These are phyloP conservation scores for Pythium grandisporangium DNA, from an alignment of 352 stramenopile genomes.

Conservation along the genomic window DNA sequence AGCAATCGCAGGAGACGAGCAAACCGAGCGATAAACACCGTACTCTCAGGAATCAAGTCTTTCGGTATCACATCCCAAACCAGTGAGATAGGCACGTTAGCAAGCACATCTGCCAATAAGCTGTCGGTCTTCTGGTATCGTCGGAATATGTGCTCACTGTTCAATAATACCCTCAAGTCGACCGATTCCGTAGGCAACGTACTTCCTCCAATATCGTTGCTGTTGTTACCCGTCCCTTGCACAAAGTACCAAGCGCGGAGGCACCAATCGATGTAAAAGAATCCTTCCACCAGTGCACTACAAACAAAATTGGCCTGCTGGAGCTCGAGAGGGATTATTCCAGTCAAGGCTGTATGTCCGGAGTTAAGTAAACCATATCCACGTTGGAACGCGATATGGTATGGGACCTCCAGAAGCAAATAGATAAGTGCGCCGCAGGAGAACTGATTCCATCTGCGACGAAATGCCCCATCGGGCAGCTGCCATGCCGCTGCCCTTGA, in stretches of 20 bases:
- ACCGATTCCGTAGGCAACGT: too few species aligned
- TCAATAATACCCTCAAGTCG: slow-evolving; percentile 7
- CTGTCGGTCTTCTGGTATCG: slow-evolving; percentile 35
- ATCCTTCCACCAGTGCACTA: slow-evolving; percentile 30
- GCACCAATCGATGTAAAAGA: slow-evolving; percentile 46
- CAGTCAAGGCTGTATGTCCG: slow-evolving; percentile 2
- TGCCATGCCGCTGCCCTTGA: too few species aligned
- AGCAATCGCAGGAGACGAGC: slow-evolving; percentile 39
- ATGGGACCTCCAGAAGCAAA: slow-evolving; percentile 1
- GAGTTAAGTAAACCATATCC: slow-evolving; percentile 14
- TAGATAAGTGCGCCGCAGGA: slow-evolving; percentile 1
- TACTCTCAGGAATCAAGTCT: slow-evolving; percentile 16
- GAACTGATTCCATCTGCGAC: too few species aligned
- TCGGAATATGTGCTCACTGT: slow-evolving; percentile 15
- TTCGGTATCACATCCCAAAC: slow-evolving; percentile 56
- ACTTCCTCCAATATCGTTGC: too few species aligned
- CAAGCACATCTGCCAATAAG: slow-evolving; percentile 20
- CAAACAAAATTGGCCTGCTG: slow-evolving; percentile 26
- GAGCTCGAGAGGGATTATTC: slow-evolving; percentile 21
- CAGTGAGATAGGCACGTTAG: slow-evolving; percentile 28
- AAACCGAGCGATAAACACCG: slow-evolving; percentile 20
- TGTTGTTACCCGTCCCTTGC: slow-evolving; percentile 8
- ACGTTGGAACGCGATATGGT: slow-evolving; percentile 18
- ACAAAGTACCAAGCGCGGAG: slow-evolving; percentile 36
- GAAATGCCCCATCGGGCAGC: too few species aligned